Conservation (phyloP, 1,284 basidiomycete genomes). For the Tilletia caries region DNA sequence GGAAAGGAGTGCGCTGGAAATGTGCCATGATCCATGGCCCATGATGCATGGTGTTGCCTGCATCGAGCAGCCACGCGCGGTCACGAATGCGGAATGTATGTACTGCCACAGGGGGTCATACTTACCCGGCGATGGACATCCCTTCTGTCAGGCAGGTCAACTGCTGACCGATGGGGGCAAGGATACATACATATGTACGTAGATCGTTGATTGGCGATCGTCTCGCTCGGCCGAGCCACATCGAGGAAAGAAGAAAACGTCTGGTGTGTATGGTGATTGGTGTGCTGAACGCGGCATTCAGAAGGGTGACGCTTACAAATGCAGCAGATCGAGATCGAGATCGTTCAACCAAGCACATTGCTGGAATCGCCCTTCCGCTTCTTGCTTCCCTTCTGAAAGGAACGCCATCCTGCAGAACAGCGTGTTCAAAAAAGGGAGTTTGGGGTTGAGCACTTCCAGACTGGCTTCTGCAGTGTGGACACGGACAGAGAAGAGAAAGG, state of each 20-base stretch:
- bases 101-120: too few relatives aligned
- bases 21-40: too few relatives aligned
- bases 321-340: neutral
- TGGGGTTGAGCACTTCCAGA: neutral
- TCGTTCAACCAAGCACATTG: conserved; percentile 9
- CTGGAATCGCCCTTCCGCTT: neutral
- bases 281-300: neutral
- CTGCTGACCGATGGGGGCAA: too few relatives aligned
- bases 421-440: neutral
- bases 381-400: conserved; percentile 11
- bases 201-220: neutral
- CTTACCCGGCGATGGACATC: too few relatives aligned
- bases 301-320: neutral
- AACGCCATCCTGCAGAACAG: conserved; percentile 6
- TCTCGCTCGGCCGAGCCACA: neutral
- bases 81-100: too few relatives aligned
- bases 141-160: too few relatives aligned
- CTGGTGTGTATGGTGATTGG: neutral
- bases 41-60: too few relatives aligned
- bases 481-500: neutral
- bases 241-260: neutral
- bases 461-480: neutral
- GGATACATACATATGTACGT: neutral
- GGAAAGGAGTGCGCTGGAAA: too few relatives aligned
- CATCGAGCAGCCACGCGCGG: too few relatives aligned